Evolutionary conservation across 495 filamentous ascomycete genomes (phyloP).

Genomic region (Choiromyces venosus): DNA sequence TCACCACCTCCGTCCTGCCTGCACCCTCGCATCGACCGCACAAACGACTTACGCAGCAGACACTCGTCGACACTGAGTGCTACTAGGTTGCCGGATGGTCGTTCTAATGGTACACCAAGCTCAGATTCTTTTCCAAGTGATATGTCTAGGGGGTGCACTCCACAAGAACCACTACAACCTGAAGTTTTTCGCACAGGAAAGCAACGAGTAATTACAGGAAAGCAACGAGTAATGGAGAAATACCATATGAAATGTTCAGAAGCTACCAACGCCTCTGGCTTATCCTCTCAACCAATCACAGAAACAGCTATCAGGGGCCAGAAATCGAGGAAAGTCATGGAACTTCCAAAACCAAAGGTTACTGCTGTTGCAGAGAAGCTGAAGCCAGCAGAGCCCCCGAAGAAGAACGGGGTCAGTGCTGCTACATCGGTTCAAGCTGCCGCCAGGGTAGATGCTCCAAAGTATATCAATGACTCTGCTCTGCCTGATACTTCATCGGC

Average conservation of each 20-base stretch:
- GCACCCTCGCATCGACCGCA: background rate
- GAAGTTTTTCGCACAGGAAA: background rate
- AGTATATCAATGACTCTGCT: background rate
- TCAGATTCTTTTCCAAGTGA: background rate
- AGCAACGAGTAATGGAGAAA: slow-evolving; percentile 28
- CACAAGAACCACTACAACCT: background rate
- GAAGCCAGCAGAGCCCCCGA: slow-evolving; percentile 20
- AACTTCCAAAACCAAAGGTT: slow-evolving; percentile 9
- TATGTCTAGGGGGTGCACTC: background rate
- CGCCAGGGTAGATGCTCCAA: background rate
- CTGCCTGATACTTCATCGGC: background rate
- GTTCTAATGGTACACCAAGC: background rate
- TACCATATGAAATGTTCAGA: slow-evolving; percentile 28
- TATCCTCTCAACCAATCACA: slow-evolving; percentile 12
- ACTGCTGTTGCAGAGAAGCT: slow-evolving; percentile 15
- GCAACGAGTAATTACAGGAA: slow-evolving; percentile 3
- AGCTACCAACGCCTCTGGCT: background rate
- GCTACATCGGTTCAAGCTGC: background rate
- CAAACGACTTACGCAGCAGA: background rate
- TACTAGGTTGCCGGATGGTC: background rate
- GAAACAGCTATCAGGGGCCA: slow-evolving; percentile 3
- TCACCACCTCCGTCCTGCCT: background rate
- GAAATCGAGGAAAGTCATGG: background rate
- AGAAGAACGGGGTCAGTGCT: background rate
- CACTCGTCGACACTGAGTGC: background rate